A percentile compares a stretch with the other conserved stretches of the same genome.
Evolutionary conservation across 2,329 filamentous ascomycete species (phyloP).

Genomic region (Neoscytalidium dimidiatum): DNA sequence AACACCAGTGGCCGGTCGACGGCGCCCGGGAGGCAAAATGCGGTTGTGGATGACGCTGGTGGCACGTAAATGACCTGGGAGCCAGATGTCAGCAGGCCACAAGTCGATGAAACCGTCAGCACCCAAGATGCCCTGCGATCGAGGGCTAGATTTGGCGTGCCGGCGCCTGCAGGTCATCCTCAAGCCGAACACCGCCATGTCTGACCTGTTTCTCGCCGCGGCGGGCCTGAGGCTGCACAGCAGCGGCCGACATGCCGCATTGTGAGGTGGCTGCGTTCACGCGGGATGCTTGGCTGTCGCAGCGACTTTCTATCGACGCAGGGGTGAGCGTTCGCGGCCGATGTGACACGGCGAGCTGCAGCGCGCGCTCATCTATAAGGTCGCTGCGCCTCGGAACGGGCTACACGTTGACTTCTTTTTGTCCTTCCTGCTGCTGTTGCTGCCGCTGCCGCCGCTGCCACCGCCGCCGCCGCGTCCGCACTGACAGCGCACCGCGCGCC

Average conservation of each 20-base stretch:
- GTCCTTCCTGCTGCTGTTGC: neutral
- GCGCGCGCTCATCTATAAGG: conserved; percentile 8
- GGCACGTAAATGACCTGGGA: neutral
- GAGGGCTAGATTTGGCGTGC: neutral
- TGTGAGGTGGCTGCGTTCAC: neutral
- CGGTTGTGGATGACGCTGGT: conserved; percentile 7
- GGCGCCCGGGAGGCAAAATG: neutral
- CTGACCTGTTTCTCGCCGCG: neutral
- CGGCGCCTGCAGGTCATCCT: neutral
- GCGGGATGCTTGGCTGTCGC: too few species aligned
- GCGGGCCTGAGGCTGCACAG: neutral
- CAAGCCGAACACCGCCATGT: neutral
- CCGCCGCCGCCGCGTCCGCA: neutral
- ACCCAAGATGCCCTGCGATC: neutral
- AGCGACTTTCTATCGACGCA: neutral
- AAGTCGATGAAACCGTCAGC: conserved; percentile 4
- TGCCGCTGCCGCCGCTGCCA: neutral
- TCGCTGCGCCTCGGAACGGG: conserved; percentile 10
- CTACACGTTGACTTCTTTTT: conserved; percentile 8
- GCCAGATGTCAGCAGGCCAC: conserved; percentile 1
- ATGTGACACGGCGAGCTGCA: conserved; percentile 3
- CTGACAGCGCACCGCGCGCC: conserved; percentile 1
- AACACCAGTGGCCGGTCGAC: neutral
- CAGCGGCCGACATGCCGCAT: neutral
- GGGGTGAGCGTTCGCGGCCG: neutral